Conservation (phyloP, 2,329 filamentous ascomycete species). For the Cladophialophora immunda region DNA sequence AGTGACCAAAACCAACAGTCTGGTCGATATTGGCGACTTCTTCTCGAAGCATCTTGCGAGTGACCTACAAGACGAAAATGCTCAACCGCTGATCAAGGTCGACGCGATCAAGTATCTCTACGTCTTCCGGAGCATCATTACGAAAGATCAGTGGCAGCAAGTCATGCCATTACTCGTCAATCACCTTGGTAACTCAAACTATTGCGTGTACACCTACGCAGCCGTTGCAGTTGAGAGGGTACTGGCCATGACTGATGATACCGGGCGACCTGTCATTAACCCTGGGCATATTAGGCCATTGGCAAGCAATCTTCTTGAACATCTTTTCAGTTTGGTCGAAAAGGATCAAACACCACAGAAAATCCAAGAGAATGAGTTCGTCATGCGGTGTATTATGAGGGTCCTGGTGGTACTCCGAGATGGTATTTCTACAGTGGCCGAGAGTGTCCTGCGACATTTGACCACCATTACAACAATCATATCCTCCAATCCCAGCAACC, state of each 20-base stretch:
- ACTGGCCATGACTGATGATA: conserved; percentile 77
- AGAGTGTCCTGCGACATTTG: conserved; percentile 82
- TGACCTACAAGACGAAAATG: conserved; percentile 78
- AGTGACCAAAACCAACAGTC: conserved; percentile 86
- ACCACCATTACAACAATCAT: conserved; percentile 91
- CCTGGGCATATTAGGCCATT: conserved; percentile 80
- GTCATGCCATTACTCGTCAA: conserved; percentile 90
- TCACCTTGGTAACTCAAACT: conserved; percentile 87
- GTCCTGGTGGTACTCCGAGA: conserved; percentile 94
- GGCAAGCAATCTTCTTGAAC: conserved; percentile 84
- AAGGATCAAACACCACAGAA: conserved; percentile 85
- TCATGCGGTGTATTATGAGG: conserved; percentile 99
- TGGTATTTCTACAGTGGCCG: conserved; percentile 75
- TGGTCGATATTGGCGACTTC: conserved; percentile 90
- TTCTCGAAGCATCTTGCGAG: conserved; percentile 91
- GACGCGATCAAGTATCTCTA: conserved; percentile 99
- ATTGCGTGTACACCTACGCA: conserved; percentile 97
- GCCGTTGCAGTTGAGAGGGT: conserved; percentile 96
- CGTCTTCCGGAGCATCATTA: conserved; percentile 93
- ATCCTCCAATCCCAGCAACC: conserved; percentile 94
- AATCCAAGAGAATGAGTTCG: conserved; percentile 97
- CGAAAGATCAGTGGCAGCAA: conserved; percentile 88
- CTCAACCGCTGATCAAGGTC: conserved; percentile 89
- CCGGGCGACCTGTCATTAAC: conserved; percentile 80
- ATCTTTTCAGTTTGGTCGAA: conserved; percentile 90